A percentile compares a stretch with the other conserved stretches of the same genome.
Conservation (phyloP, 2,329 filamentous ascomycete genomes). For the Elsinoe fawcettii region DNA sequence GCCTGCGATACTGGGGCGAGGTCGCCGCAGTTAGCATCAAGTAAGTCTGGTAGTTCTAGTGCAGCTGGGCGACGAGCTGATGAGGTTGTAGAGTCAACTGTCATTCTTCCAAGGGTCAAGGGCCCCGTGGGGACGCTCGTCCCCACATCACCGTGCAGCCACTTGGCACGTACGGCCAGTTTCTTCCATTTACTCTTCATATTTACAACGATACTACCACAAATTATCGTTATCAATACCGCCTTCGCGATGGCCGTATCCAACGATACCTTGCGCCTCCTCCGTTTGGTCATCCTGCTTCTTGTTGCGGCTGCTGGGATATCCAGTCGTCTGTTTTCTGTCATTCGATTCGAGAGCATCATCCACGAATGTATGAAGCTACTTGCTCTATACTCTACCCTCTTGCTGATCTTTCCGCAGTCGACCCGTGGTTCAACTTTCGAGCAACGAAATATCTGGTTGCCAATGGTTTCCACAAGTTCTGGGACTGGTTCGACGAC, state of each 20-base stretch:
- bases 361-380: conserved; percentile 89
- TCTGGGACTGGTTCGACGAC: conserved; percentile 99
- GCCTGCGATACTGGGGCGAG: no score
- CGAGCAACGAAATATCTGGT: conserved; percentile 96
- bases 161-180: no score
- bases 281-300: conserved; percentile 81
- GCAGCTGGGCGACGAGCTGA: no score
- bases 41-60: no score
- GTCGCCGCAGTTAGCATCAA: no score
- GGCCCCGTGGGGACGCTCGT: no score
- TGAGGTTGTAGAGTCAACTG: no score
- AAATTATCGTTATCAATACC: no score
- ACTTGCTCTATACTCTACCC: not conserved
- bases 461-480: conserved; percentile 93
- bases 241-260: conserved; percentile 30
- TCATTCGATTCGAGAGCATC: conserved; percentile 98
- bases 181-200: no score
- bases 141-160: no score
- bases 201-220: no score
- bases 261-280: conserved; percentile 56
- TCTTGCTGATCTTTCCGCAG: conserved; percentile 39
- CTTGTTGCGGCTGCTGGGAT: conserved; percentile 88
- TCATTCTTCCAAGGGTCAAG: no score
- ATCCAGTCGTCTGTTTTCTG: conserved; percentile 91
- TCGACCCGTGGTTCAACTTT: conserved; percentile 99